phyloP scores from a whole-genome alignment of 352 stramenopile species.

The Plasmopara viticola region DNA sequence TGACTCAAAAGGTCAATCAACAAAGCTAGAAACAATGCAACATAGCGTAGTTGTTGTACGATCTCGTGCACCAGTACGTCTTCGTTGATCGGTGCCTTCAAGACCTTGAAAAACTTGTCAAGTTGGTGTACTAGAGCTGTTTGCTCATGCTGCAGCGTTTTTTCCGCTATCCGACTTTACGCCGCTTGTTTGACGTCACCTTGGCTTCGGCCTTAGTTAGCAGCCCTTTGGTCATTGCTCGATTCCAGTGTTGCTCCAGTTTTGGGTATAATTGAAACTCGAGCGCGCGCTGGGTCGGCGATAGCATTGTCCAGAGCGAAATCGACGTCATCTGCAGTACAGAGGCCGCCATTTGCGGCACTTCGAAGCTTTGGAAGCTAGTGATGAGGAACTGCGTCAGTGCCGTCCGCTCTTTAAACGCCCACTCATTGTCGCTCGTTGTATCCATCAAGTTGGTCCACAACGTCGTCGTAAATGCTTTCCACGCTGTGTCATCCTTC shows the following conservation, averaged over 20 bases:
- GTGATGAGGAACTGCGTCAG: conserved; percentile 57
- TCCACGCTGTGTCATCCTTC: conserved; percentile 26
- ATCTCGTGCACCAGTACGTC: conserved; percentile 17
- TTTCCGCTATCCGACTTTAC: conserved; percentile 20
- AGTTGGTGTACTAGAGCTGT: conserved; percentile 33
- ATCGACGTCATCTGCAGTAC: conserved; percentile 66
- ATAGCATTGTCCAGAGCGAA: conserved; percentile 52
- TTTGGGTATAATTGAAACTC: conserved; percentile 64
- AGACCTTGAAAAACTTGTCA: conserved; percentile 38
- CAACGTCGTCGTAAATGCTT: conserved; percentile 32
- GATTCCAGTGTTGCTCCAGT: conserved; percentile 61
- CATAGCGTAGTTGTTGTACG: conserved; percentile 29
- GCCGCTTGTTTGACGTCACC: conserved; percentile 28
- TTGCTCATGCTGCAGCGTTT: conserved; percentile 14
- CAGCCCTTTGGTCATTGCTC: conserved; percentile 13
- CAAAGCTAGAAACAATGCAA: conserved; percentile 68
- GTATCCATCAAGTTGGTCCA: conserved; percentile 21
- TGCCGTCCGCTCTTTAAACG: conserved; percentile 42
- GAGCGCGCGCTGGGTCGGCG: conserved; percentile 44
- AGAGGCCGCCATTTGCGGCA: conserved; percentile 39
- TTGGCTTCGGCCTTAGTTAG: conserved; percentile 10
- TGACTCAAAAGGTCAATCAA: conserved; percentile 84
- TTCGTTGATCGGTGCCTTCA: conserved; percentile 25
- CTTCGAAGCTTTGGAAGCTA: conserved; percentile 55
- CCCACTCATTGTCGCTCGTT: conserved; percentile 30